Evolutionary conservation across 257 asterid species (phyloP).

Genomic region (Solanum pennellii): DNA sequence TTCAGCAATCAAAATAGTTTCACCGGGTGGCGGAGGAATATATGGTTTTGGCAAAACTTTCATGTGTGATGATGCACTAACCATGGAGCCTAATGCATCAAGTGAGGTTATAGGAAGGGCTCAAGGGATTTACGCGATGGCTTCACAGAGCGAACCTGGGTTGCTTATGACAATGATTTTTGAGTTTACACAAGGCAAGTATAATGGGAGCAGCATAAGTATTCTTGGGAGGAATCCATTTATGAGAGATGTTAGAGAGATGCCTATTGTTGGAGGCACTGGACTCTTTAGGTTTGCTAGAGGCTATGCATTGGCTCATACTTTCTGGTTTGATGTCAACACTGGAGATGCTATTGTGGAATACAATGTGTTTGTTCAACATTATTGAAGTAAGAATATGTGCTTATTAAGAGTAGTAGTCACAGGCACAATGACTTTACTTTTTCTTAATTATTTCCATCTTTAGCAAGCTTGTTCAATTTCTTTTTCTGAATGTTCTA

Average conservation of each 20-base stretch:
- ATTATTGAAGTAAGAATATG: conserved; percentile 3
- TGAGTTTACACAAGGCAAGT: conserved; percentile 28
- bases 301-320: conserved; percentile 48
- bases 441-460: background rate
- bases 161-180: conserved; percentile 32
- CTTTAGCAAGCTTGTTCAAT: background rate
- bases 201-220: conserved; percentile 38
- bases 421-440: background rate
- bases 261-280: conserved; percentile 56
- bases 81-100: conserved; percentile 22
- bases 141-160: conserved; percentile 10
- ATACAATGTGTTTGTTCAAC: conserved; percentile 43
- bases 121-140: conserved; percentile 33
- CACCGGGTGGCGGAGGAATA: background rate
- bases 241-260: conserved; percentile 32
- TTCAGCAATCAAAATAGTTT: conserved; percentile 21
- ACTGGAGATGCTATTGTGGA: conserved; percentile 58
- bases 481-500: background rate
- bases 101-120: conserved; percentile 45
- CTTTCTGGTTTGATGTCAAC: background rate
- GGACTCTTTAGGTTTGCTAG: conserved; percentile 45
- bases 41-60: conserved; percentile 26
- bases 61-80: conserved; percentile 40
- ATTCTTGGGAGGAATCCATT: conserved; percentile 40
- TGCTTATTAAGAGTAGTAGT: background rate